Conservation (phyloP, 495 filamentous ascomycete genomes). For the Immersiella caudata region DNA sequence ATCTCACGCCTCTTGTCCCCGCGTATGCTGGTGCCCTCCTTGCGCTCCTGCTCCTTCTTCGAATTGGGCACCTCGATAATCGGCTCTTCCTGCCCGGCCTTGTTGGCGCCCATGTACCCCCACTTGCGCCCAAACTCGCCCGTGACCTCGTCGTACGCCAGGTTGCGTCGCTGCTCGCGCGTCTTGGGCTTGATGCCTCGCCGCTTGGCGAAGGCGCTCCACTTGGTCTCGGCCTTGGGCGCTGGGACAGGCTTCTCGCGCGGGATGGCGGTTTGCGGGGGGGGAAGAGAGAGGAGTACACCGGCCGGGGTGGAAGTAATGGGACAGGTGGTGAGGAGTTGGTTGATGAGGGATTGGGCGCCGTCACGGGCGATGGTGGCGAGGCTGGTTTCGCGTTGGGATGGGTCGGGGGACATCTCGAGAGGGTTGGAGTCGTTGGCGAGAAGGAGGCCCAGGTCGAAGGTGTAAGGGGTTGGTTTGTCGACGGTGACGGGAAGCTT, state of each 20-base stretch:
- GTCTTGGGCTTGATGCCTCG: conserved; percentile 89
- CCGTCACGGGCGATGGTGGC: conserved; percentile 76
- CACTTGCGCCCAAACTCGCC: conserved; percentile 90
- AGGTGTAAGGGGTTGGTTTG: conserved; percentile 86
- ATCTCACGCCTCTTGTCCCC: conserved; percentile 66
- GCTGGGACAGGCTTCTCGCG: conserved; percentile 88
- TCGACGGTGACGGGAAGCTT: conserved; percentile 65
- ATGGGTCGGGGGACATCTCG: conserved; percentile 48
- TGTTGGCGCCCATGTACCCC: conserved; percentile 88
- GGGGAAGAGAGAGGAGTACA: conserved; percentile 75
- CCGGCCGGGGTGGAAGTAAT: conserved; percentile 66
- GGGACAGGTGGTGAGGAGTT: conserved; percentile 80
- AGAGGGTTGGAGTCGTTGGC: conserved; percentile 82
- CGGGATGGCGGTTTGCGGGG: conserved; percentile 67
- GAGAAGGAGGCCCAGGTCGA: conserved; percentile 86
- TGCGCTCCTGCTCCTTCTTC: conserved; percentile 67
- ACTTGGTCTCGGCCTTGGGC: conserved; percentile 81
- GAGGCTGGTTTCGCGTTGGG: conserved; percentile 59
- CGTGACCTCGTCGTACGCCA: conserved; percentile 79
- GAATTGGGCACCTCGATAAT: conserved; percentile 88
- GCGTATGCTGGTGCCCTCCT: conserved; percentile 60
- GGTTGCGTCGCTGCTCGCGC: conserved; percentile 63
- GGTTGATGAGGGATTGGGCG: conserved; percentile 80
- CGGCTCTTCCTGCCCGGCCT: conserved; percentile 67
- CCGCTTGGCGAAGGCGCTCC: conserved; percentile 92